phyloP scores from a whole-genome alignment of 306 rosid genomes.

The Lathyrus sativus region DNA sequence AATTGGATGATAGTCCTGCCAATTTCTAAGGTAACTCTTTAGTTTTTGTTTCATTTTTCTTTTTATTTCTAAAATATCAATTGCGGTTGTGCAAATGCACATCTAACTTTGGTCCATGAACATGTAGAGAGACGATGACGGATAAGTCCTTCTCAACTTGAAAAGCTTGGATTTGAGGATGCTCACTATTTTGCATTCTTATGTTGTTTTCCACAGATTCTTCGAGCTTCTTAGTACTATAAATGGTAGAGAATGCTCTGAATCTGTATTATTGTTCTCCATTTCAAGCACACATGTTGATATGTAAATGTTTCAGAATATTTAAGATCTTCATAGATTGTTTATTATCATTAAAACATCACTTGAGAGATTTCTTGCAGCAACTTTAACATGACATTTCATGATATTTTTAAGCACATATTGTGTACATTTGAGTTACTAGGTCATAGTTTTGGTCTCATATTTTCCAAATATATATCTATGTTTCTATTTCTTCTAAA shows the following conservation, averaged over 20 bases:
- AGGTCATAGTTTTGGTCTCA: too few relatives aligned
- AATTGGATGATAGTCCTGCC: constrained; percentile 91
- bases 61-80: too few relatives aligned
- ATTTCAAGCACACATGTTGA: not conserved
- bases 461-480: too few relatives aligned
- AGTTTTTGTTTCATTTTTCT: too few relatives aligned
- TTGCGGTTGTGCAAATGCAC: not conserved
- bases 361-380: not conserved
- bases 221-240: not conserved
- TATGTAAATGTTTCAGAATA: not conserved
- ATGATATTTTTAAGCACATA: not conserved
- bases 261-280: not conserved
- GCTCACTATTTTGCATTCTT: not conserved
- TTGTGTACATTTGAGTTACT: not conserved
- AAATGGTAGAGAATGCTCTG: not conserved
- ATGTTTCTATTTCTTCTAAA: too few relatives aligned
- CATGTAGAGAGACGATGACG: not conserved
- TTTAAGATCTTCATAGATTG: not conserved
- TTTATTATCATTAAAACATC: not conserved
- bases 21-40: constrained; percentile 59
- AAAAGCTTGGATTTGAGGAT: not conserved
- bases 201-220: not conserved
- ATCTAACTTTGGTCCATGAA: not conserved
- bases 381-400: not conserved
- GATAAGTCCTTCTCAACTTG: not conserved